Evolutionary conservation across 2,329 filamentous ascomycete genomes (phyloP), one percentile per base, ranked within the genome.

Genomic region (Simplicillium sp.): DNA sequence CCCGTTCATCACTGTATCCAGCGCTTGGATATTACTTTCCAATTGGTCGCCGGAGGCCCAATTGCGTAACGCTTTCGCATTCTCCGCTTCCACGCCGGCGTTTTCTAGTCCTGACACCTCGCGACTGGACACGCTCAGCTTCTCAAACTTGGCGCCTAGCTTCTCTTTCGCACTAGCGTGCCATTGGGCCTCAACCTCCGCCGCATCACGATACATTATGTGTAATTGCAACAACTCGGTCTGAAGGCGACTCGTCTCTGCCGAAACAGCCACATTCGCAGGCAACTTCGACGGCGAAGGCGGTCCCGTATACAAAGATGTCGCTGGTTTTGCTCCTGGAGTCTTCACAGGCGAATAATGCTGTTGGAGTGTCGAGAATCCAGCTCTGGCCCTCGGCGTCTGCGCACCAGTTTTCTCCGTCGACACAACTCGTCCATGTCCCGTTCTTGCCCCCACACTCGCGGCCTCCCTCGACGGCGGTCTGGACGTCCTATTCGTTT

Each of bases 311-410:
- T 68, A 71, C 33, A 69, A 65, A 12, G 75, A 64, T 0, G 74
- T 74, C n/a, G 76, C 64, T 5, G 79, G 76, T 45, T 84, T 84
- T 0, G 80, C 75, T 1, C 73, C 69, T 8, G 68, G 61, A 4
- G 65, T 67, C 52, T 82, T 82, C 35, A 74, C 73, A 0, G 81
- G 80, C 20, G 76, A 80, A 61, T 75, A 83, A 59, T 83, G 77
- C 49, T 84, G 79, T 49, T 84, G 79, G 32, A 76, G 69, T 36
- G 40, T 37, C 28, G 44, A 33, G 33, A 43, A 28, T 11, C 46
- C 28, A 35, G 41, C 40, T 38, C 47, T 29, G 36, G 53, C 36
- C 29, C 43, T 32, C 31, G 49, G 46, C 31, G 47, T 38, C 4
- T 46, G 43, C 13, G 40, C 35, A 11, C 38, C 15, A n/a, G 36